phyloP scores from a whole-genome alignment of 306 rosid genomes.

The Dryas alaskensis region DNA sequence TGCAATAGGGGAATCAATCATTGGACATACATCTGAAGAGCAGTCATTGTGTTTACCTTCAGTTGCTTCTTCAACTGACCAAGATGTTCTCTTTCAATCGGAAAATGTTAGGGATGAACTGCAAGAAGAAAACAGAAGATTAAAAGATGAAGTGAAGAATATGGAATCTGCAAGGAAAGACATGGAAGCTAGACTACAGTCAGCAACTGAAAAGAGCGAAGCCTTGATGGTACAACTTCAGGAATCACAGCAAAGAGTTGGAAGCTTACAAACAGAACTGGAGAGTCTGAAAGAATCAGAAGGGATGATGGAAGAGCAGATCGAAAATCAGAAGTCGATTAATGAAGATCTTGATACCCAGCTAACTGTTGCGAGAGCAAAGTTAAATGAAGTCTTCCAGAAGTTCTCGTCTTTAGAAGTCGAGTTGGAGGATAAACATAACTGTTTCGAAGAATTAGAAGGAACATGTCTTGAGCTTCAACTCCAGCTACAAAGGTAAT shows the following conservation, averaged over 20 bases:
- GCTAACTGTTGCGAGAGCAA: slow-evolving; percentile 49
- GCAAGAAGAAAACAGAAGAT: slow-evolving; percentile 46
- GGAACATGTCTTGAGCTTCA: slow-evolving; percentile 81
- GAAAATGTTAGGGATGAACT: slow-evolving; percentile 29
- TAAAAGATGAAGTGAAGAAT: slow-evolving; percentile 54
- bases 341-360: slow-evolving; percentile 51
- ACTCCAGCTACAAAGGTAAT: slow-evolving; percentile 83
- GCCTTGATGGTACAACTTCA: slow-evolving; percentile 48
- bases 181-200: slow-evolving; percentile 43
- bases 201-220: slow-evolving; percentile 39
- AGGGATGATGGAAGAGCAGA: slow-evolving; percentile 43
- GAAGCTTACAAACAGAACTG: slow-evolving; percentile 47
- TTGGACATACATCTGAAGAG: slow-evolving; percentile 22
- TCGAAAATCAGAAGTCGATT: slow-evolving; percentile 35
- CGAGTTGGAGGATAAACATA: slow-evolving; percentile 66
- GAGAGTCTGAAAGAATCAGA: slow-evolving; percentile 47
- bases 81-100: slow-evolving; percentile 21
- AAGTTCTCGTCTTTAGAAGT: slow-evolving; percentile 71
- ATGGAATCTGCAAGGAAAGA: slow-evolving; percentile 43
- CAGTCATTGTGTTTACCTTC: slow-evolving; percentile 33
- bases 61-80: slow-evolving; percentile 37
- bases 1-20: slow-evolving; percentile 12
- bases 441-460: slow-evolving; percentile 69
- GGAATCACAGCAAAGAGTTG: slow-evolving; percentile 49
- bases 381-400: slow-evolving; percentile 52